phyloP scores from a whole-genome alignment of 2,329 filamentous ascomycete species.

The Hirsutella thompsonii region DNA sequence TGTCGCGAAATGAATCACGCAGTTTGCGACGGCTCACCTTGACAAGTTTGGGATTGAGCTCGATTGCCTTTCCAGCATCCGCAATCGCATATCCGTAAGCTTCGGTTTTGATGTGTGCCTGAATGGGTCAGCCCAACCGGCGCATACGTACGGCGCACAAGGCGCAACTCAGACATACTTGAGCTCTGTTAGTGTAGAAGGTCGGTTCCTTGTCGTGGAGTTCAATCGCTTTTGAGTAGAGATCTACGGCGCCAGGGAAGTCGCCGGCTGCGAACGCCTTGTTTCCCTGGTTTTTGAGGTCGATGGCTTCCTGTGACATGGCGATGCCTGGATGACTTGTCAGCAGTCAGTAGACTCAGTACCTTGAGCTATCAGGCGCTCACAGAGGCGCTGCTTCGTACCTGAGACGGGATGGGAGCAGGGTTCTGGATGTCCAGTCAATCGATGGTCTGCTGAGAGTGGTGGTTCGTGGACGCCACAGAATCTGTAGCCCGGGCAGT shows the following conservation, averaged over 20 bases:
- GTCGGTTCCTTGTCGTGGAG: constrained; percentile 72
- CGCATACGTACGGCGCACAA: constrained; percentile 28
- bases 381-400: no score
- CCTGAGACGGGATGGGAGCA: no score
- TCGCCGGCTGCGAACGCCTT: constrained; percentile 81
- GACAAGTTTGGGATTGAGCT: constrained; percentile 74
- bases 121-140: constrained; percentile 23
- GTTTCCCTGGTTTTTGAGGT: constrained; percentile 89
- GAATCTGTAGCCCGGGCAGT: background rate
- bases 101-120: constrained; percentile 94
- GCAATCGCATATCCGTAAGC: constrained; percentile 85
- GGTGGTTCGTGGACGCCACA: no score
- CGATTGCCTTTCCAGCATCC: constrained; percentile 83
- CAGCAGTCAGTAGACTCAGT: background rate
- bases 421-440: no score
- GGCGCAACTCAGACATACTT: constrained; percentile 43
- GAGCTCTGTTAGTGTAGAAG: constrained; percentile 88
- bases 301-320: constrained; percentile 55
- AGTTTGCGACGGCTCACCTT: constrained; percentile 48
- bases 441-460: no score
- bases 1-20: background rate
- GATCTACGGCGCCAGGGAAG: constrained; percentile 69
- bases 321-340: constrained; percentile 1
- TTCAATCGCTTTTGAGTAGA: constrained; percentile 80
- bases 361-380: no score